Conservation (phyloP, 768 basidiomycete species). For the Nidularia sp. region DNA sequence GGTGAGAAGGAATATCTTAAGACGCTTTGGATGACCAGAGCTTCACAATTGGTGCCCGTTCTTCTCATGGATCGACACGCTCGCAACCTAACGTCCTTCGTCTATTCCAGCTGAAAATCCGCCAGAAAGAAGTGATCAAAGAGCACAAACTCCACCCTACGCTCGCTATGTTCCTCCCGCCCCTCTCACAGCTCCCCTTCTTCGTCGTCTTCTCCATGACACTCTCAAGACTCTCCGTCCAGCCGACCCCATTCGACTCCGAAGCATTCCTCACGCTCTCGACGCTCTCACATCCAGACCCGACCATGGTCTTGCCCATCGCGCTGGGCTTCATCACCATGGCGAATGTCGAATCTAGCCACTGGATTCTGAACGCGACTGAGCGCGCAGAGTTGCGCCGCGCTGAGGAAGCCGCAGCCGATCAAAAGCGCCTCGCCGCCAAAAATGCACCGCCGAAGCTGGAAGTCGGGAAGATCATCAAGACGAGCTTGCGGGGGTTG, state of each 20-base stretch:
- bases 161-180: conserved; percentile 55
- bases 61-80: no score
- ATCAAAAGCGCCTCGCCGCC: conserved; percentile 39
- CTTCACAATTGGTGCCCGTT: no score
- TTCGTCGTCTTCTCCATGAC: conserved; percentile 65
- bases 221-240: conserved; percentile 48
- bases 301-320: conserved; percentile 67
- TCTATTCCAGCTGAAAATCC: conserved; percentile 40
- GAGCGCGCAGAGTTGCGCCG: conserved; percentile 47
- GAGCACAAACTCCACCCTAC: conserved; percentile 54
- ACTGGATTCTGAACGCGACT: conserved; percentile 65
- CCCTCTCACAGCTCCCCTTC: conserved; percentile 65
- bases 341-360: conserved; percentile 75
- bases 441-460: conserved; percentile 29
- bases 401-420: conserved; percentile 44
- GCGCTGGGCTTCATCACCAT: conserved; percentile 69
- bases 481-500: conserved; percentile 48
- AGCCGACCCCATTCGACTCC: conserved; percentile 67
- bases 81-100: no score
- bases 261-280: conserved; percentile 76
- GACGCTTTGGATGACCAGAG: conserved; percentile 5
- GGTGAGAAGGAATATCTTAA: conserved; percentile 52
- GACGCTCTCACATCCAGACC: conserved; percentile 66
- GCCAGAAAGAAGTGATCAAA: conserved; percentile 56
- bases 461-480: conserved; percentile 42